A percentile compares a stretch with the other conserved stretches of the same genome.
These are phyloP conservation scores for Aureobasidium sp. DNA, from an alignment of 2,329 filamentous ascomycete species.

Conservation along the genomic window DNA sequence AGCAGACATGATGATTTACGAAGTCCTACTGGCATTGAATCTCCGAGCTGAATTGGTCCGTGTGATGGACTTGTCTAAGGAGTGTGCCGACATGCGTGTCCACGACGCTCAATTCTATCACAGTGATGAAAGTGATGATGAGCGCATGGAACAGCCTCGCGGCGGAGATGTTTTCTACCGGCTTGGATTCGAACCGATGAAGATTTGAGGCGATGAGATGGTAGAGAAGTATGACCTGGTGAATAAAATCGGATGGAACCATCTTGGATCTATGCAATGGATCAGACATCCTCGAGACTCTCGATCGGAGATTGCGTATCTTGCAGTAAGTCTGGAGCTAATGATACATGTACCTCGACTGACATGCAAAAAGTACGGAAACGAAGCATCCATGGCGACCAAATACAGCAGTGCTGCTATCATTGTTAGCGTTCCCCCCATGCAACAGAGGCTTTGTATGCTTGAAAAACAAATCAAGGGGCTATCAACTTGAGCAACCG, in stretches of 20 bases:
- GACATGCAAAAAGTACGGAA: neutral
- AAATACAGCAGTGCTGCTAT: slow-evolving; percentile 9
- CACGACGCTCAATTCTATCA: neutral
- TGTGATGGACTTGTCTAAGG: neutral
- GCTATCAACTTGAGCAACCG: too few relatives aligned
- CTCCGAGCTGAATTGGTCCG: neutral
- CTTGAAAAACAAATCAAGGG: neutral
- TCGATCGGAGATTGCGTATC: neutral
- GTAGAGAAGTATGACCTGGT: neutral
- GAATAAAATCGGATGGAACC: neutral
- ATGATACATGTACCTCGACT: neutral
- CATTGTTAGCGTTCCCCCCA: neutral
- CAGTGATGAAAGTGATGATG: neutral
- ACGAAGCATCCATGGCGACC: slow-evolving; percentile 1
- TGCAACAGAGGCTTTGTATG: neutral
- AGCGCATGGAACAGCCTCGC: neutral
- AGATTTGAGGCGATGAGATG: neutral
- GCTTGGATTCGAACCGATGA: neutral
- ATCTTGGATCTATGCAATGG: neutral
- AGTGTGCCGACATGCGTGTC: neutral
- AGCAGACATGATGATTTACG: slow-evolving; percentile 24
- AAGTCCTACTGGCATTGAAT: slow-evolving; percentile 17
- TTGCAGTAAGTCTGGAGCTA: neutral
- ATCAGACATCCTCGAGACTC: neutral
- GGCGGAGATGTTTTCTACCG: neutral